Evolutionary conservation across 169 alveolate species (phyloP).

Genomic region (Babesia sp.): DNA sequence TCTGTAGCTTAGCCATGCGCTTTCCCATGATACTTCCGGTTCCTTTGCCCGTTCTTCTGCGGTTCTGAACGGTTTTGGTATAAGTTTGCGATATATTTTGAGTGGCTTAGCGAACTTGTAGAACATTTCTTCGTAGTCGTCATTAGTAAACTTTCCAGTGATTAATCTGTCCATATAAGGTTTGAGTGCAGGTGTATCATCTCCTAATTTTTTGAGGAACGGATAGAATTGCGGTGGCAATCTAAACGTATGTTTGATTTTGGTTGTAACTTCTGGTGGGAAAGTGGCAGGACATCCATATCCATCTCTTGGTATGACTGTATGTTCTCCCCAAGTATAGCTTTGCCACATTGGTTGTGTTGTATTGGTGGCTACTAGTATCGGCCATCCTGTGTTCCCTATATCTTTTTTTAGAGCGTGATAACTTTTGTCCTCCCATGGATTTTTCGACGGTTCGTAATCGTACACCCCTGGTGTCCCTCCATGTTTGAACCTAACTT

Average conservation of each 20-base stretch:
- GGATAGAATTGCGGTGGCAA: slow-evolving; percentile 89
- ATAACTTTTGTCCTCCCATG: slow-evolving; percentile 69
- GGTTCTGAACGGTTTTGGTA: slow-evolving; percentile 86
- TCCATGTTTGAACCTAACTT: slow-evolving; percentile 11
- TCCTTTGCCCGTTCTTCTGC: slow-evolving; percentile 77
- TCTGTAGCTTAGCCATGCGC: slow-evolving; percentile 86
- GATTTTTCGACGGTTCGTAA: slow-evolving; percentile 57
- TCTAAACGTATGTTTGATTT: slow-evolving; percentile 76
- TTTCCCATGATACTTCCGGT: slow-evolving; percentile 80
- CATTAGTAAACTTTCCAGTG: slow-evolving; percentile 81
- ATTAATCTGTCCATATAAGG: slow-evolving; percentile 85
- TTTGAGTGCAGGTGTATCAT: slow-evolving; percentile 85
- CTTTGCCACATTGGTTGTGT: slow-evolving; percentile 79
- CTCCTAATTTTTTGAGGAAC: slow-evolving; percentile 86
- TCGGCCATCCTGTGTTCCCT: slow-evolving; percentile 76
- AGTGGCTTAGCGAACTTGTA: slow-evolving; percentile 86
- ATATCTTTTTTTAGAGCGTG: slow-evolving; percentile 52
- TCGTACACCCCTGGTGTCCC: slow-evolving; percentile 47
- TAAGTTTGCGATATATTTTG: slow-evolving; percentile 82
- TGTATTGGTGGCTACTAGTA: slow-evolving; percentile 71
- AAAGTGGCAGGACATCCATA: slow-evolving; percentile 76
- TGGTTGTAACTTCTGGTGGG: slow-evolving; percentile 79
- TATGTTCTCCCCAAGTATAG: slow-evolving; percentile 70
- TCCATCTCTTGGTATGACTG: slow-evolving; percentile 78
- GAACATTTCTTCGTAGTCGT: slow-evolving; percentile 89